Evolutionary conservation across 2,329 filamentous ascomycete genomes (phyloP).

Genomic region (Cercospora zeina): DNA sequence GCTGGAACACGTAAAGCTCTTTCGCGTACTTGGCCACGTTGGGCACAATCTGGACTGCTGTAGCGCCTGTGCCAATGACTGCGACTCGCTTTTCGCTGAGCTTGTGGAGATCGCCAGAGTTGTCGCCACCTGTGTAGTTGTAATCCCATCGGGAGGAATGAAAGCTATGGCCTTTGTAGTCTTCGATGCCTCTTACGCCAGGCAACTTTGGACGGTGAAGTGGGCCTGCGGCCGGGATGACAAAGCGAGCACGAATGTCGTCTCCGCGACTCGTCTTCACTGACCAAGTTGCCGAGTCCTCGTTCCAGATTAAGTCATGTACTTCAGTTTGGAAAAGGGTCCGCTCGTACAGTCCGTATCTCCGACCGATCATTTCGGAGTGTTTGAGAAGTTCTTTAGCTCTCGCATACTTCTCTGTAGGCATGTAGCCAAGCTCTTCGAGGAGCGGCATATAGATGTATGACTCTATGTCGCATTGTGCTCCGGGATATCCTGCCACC

Average conservation of each 20-base stretch:
- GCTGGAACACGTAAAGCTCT: constrained; percentile 46
- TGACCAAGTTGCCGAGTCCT: constrained; percentile 40
- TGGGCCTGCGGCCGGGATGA: constrained; percentile 47
- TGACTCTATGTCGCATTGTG: constrained; percentile 51
- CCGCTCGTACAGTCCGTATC: constrained; percentile 36
- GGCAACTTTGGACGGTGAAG: constrained; percentile 49
- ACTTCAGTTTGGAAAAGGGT: constrained; percentile 46
- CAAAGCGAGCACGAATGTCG: constrained; percentile 43
- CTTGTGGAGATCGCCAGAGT: constrained; percentile 22
- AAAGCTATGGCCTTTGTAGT: constrained; percentile 46
- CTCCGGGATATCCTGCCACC: constrained; percentile 45
- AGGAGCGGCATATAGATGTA: constrained; percentile 51
- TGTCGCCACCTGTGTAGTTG: constrained; percentile 43
- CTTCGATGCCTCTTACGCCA: constrained; percentile 45
- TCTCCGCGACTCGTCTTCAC: constrained; percentile 29
- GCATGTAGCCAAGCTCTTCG: constrained; percentile 47
- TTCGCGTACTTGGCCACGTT: constrained; percentile 43
- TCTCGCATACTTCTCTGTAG: constrained; percentile 41
- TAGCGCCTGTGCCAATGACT: constrained; percentile 32
- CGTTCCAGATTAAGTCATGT: constrained; percentile 26
- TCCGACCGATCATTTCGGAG: constrained; percentile 27
- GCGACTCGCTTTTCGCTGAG: constrained; percentile 29
- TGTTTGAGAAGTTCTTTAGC: constrained; percentile 47
- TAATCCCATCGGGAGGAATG: constrained; percentile 51
- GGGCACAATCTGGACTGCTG: constrained; percentile 44